A percentile compares a stretch with the other conserved stretches of the same genome.
Evolutionary conservation across 768 basidiomycete species (phyloP).

Genomic region (Boletus bicolor): DNA sequence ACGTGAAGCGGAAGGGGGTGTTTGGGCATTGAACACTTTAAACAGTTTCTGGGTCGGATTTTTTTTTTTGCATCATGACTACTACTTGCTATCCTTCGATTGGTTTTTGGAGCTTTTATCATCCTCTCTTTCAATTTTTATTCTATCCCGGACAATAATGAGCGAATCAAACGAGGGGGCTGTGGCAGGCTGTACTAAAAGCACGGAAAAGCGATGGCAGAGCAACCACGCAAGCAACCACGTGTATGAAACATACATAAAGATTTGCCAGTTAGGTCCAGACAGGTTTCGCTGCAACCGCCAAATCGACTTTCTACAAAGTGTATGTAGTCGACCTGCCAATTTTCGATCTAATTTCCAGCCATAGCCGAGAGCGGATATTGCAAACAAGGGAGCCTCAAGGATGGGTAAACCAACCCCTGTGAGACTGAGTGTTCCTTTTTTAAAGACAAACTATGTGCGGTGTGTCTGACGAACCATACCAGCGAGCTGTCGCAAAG

Average conservation of each 20-base stretch:
- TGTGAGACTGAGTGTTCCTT: background rate
- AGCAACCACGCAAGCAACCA: too few relatives aligned
- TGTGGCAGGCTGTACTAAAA: too few relatives aligned
- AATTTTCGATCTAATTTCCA: too few relatives aligned
- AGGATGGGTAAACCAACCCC: background rate
- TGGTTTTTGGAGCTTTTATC: background rate
- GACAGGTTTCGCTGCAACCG: too few relatives aligned
- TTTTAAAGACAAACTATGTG: background rate
- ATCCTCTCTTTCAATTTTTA: background rate
- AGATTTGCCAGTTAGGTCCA: too few relatives aligned
- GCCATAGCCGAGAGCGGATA: background rate
- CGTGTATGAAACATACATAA: too few relatives aligned
- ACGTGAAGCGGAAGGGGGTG: constrained; percentile 2
- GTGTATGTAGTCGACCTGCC: background rate
- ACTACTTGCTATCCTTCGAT: background rate
- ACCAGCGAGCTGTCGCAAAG: background rate
- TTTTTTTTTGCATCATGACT: too few relatives aligned
- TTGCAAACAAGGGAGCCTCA: background rate
- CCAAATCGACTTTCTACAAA: background rate
- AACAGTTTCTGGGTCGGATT: background rate
- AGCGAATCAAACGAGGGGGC: too few relatives aligned
- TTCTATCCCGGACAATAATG: background rate
- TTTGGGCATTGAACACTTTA: background rate
- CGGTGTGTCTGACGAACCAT: background rate
- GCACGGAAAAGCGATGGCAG: too few relatives aligned